Evolutionary conservation across 148 eudicot species (phyloP).

Genomic region (Fagopyrum tataricum): DNA sequence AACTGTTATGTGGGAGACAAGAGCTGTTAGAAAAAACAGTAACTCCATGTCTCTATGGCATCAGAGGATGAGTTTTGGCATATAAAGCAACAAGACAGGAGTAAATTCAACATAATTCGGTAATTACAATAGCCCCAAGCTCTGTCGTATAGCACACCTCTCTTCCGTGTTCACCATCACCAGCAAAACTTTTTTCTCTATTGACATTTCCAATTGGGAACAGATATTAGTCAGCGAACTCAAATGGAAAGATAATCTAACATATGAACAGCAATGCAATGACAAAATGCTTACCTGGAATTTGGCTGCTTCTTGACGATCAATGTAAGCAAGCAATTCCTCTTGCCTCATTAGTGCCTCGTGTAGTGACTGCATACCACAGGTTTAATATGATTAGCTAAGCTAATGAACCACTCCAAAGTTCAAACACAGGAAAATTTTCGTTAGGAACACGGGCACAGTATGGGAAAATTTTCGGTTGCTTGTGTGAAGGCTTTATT

Average conservation of each 20-base stretch:
- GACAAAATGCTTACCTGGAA: conserved; percentile 40
- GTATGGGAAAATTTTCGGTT: no score
- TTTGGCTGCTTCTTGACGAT: conserved; percentile 72
- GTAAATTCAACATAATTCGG: background rate
- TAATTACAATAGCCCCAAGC: background rate
- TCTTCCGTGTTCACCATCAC: conserved; percentile 35
- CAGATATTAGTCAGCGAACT: conserved; percentile 14
- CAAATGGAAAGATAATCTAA: background rate
- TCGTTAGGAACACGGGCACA: no score
- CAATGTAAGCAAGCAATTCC: conserved; percentile 88
- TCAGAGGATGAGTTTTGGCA: background rate
- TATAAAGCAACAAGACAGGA: background rate
- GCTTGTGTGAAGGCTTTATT: background rate
- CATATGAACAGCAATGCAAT: background rate
- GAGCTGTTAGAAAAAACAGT: background rate
- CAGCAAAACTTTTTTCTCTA: conserved; percentile 79
- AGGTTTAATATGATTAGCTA: background rate
- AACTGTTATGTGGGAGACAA: background rate
- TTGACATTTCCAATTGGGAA: conserved; percentile 17
- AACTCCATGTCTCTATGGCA: background rate
- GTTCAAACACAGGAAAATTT: no score
- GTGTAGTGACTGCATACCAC: conserved; percentile 23
- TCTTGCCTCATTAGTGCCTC: conserved; percentile 70
- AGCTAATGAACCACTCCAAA: background rate
- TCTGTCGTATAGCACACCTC: background rate